Percentiles rank a stretch among this genome's conserved stretches.
phyloP scores from a whole-genome alignment of 306 rosid genomes.

The Prunus davidiana region DNA sequence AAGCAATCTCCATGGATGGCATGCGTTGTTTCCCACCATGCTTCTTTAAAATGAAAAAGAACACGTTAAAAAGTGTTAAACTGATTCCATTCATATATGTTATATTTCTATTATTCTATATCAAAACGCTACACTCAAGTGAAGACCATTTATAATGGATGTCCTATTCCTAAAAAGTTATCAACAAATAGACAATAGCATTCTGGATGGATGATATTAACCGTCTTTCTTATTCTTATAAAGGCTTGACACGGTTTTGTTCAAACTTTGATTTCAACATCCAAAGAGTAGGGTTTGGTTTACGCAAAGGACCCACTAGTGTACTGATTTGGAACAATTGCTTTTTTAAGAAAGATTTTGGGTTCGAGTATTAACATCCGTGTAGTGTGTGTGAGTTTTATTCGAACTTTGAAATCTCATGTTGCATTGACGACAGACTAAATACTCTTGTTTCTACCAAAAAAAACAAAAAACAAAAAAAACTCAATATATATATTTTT shows the following conservation, averaged over 20 bases:
- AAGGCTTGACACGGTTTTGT: no score
- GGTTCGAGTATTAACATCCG: fast-evolving
- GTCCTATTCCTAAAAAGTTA: neutral
- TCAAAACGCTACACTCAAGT: neutral
- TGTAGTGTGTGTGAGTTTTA: no score
- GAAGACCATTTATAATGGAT: neutral
- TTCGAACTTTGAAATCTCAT: no score
- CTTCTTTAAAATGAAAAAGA: neutral
- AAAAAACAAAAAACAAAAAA: no score
- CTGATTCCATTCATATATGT: conserved; percentile 10
- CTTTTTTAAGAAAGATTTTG: fast-evolving
- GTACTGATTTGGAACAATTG: no score
- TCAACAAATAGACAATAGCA: neutral
- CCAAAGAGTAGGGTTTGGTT: no score
- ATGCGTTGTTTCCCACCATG: conserved; percentile 42
- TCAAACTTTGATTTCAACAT: no score
- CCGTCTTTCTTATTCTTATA: neutral
- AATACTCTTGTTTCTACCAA: no score
- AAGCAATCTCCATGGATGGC: conserved; percentile 21
- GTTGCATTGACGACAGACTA: no score
- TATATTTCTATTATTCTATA: neutral
- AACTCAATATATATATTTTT: no score
- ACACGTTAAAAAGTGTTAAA: neutral
- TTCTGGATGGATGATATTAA: conserved; percentile 4
- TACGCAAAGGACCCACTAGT: no score